These are phyloP conservation scores for Phialemoniopsis sp. DNA, from an alignment of 2,329 filamentous ascomycete species.

Conservation along the genomic window DNA sequence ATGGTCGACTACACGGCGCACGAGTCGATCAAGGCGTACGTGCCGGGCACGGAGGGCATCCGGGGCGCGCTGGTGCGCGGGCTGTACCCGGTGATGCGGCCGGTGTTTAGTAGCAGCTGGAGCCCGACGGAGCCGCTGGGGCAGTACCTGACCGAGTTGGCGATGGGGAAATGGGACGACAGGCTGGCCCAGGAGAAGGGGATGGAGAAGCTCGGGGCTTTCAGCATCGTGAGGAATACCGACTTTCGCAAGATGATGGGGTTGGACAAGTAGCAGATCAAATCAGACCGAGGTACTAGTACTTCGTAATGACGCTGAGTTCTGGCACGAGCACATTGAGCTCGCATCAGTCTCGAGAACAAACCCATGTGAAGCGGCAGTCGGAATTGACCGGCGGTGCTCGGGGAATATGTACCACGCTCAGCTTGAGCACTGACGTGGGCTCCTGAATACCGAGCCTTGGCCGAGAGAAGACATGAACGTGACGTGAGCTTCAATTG, in stretches of 20 bases:
- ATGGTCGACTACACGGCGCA: constrained; percentile 49
- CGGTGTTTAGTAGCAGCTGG: constrained; percentile 13
- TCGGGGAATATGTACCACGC: no score
- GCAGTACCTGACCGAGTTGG: constrained; percentile 36
- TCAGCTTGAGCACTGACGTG: no score
- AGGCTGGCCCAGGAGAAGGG: constrained; percentile 18
- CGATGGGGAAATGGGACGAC: constrained; percentile 32
- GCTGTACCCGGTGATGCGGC: constrained; percentile 19
- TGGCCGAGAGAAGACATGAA: no score
- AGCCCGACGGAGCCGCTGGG: constrained; percentile 41
- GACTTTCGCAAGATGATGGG: constrained; percentile 28
- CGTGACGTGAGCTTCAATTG: no score
- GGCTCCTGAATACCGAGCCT: no score
- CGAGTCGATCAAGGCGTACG: constrained; percentile 32
- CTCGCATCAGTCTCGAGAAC: no score
- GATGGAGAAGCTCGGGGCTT: constrained; percentile 25
- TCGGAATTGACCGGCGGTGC: no score
- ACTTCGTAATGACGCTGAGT: no score
- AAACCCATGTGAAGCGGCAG: no score
- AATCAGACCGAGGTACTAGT: no score
- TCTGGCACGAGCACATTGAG: no score
- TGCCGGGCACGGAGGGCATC: constrained; percentile 19
- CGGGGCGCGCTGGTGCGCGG: constrained; percentile 6
- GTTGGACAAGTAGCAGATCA: constrained; percentile 6
- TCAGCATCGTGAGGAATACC: constrained; percentile 28